A percentile compares a stretch with the other conserved stretches of the same genome.
Conservation (phyloP, 768 basidiomycete genomes). For the Chalciporus chontae region DNA sequence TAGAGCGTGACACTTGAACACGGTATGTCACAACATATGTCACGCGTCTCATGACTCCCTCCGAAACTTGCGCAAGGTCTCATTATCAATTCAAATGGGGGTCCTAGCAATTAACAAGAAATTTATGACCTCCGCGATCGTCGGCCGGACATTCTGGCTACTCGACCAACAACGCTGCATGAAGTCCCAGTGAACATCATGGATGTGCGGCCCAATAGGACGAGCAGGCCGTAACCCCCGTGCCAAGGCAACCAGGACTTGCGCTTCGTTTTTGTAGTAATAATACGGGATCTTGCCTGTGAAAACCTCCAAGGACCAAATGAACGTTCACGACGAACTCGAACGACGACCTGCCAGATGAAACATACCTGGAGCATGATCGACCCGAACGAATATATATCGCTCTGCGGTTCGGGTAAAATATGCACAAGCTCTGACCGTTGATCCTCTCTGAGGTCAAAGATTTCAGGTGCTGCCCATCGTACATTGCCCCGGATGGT, state of each 20-base stretch:
- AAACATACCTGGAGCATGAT: constrained; percentile 28
- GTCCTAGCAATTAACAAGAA: constrained; percentile 14
- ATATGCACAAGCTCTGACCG: constrained; percentile 13
- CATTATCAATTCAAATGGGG: not conserved
- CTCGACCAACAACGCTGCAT: constrained; percentile 22
- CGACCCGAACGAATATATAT: constrained; percentile 43
- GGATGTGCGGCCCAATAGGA: not conserved
- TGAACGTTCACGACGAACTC: not conserved
- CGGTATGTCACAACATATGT: constrained; percentile 16
- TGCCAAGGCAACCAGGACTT: constrained; percentile 20
- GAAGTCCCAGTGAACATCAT: constrained; percentile 15
- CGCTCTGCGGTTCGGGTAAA: constrained; percentile 27
- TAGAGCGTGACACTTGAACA: constrained; percentile 10
- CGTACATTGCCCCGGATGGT: constrained; percentile 43
- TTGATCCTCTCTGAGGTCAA: constrained; percentile 26
- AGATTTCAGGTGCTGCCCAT: constrained; percentile 46
- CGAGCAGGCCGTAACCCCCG: constrained; percentile 12
- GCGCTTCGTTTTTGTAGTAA: constrained; percentile 21
- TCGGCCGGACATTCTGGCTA: constrained; percentile 5
- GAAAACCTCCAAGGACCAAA: constrained; percentile 22
- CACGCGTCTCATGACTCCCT: not conserved
- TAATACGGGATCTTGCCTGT: constrained; percentile 22
- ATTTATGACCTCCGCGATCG: constrained; percentile 13
- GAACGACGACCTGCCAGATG: not conserved
- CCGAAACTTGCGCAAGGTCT: not conserved